These are phyloP conservation scores for Torulaspora microellipsoides DNA, from an alignment of 805 yeast genomes.

Conservation along the genomic window DNA sequence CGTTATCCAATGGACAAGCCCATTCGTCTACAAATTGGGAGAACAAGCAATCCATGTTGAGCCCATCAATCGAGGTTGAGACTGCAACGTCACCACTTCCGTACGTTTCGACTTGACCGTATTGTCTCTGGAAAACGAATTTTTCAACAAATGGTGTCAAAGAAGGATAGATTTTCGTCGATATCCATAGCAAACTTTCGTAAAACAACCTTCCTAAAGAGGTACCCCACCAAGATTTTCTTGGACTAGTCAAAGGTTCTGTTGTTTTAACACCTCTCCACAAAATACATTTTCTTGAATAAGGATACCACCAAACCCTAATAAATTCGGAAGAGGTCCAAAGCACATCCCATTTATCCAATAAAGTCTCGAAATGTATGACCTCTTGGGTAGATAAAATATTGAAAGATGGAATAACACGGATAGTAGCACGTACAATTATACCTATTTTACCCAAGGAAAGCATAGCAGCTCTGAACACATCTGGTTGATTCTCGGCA, in stretches of 20 bases:
- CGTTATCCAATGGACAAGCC: slow-evolving; percentile 85
- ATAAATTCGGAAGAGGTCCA: slow-evolving; percentile 91
- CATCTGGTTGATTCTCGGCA: slow-evolving; percentile 52
- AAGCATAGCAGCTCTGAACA: slow-evolving; percentile 77
- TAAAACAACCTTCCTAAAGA: slow-evolving; percentile 72
- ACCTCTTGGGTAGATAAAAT: slow-evolving; percentile 79
- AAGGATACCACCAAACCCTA: slow-evolving; percentile 98
- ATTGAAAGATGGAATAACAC: slow-evolving; percentile 80
- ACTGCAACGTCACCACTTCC: slow-evolving; percentile 61
- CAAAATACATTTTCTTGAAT: slow-evolving; percentile 73
- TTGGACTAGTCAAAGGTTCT: slow-evolving; percentile 58
- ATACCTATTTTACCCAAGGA: slow-evolving; percentile 91
- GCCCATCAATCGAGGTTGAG: slow-evolving; percentile 76
- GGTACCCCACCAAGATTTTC: slow-evolving; percentile 84
- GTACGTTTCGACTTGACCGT: slow-evolving; percentile 66
- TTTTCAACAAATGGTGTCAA: slow-evolving; percentile 81
- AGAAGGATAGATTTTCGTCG: slow-evolving; percentile 67
- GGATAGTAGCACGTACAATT: slow-evolving; percentile 76
- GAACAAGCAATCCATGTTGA: slow-evolving; percentile 93
- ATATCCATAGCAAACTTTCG: slow-evolving; percentile 71
- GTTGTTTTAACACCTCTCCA: slow-evolving; percentile 85
- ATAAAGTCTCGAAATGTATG: slow-evolving; percentile 66
- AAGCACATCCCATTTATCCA: slow-evolving; percentile 67
- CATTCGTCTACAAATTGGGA: slow-evolving; percentile 94
- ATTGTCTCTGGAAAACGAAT: slow-evolving; percentile 81